Percentiles rank a stretch among this genome's conserved stretches.
Evolutionary conservation across 495 filamentous ascomycete species (phyloP).

Genomic region (Achaetomiella virescens): DNA sequence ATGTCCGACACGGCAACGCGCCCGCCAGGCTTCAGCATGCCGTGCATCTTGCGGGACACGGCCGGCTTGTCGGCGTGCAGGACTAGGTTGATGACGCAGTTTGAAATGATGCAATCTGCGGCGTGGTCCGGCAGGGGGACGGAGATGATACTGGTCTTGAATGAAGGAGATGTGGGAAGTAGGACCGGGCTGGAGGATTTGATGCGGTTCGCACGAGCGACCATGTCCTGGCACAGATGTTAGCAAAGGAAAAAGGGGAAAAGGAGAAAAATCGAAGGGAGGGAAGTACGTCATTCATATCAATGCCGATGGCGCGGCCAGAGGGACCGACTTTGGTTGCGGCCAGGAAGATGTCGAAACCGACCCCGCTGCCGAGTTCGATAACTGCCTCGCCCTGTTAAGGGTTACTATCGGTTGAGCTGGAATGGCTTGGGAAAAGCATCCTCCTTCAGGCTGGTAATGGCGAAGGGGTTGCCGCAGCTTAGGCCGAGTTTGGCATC

Average conservation of each 20-base stretch:
- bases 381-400: conserved; percentile 54
- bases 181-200: conserved; percentile 27
- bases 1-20: conserved; percentile 62
- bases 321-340: conserved; percentile 48
- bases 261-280: neutral
- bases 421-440: neutral
- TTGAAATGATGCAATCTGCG: conserved; percentile 53
- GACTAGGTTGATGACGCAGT: conserved; percentile 61
- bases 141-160: conserved; percentile 49
- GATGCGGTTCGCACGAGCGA: conserved; percentile 44
- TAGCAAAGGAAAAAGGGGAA: neutral
- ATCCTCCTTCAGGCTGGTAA: conserved; percentile 44
- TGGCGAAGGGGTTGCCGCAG: conserved; percentile 59
- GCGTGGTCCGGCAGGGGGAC: conserved; percentile 39
- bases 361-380: conserved; percentile 58
- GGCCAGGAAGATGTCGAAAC: conserved; percentile 60
- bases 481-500: conserved; percentile 59
- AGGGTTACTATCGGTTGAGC: conserved; percentile 7
- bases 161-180: conserved; percentile 43
- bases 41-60: conserved; percentile 56
- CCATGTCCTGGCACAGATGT: conserved; percentile 47
- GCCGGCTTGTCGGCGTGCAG: conserved; percentile 49
- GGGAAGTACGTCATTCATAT: conserved; percentile 54
- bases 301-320: conserved; percentile 56
- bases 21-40: conserved; percentile 56